Evolutionary conservation across 805 yeast genomes (phyloP).

Genomic region (Clavispora fructus): DNA sequence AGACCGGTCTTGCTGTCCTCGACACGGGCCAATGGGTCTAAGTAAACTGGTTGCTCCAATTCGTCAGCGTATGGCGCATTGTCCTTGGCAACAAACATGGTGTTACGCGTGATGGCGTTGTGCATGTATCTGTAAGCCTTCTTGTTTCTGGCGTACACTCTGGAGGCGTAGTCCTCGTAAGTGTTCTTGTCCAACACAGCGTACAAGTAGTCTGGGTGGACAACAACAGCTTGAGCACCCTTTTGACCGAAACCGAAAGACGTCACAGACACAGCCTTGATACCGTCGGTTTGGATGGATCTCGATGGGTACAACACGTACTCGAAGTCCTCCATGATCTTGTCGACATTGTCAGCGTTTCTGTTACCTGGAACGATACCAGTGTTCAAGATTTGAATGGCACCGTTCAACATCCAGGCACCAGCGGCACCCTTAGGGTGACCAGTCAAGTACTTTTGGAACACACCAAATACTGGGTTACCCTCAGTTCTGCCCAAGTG

Average conservation of each 20-base stretch:
- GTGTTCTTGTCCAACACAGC: slow-evolving; percentile 70
- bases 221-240: slow-evolving; percentile 92
- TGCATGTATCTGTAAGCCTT: slow-evolving; percentile 92
- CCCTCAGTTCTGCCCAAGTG: slow-evolving; percentile 97
- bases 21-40: slow-evolving; percentile 91
- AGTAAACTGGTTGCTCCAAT: slow-evolving; percentile 83
- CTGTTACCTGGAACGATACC: slow-evolving; percentile 98
- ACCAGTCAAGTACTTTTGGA: slow-evolving; percentile 98
- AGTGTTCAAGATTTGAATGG: slow-evolving; percentile 81
- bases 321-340: slow-evolving; percentile 73
- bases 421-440: slow-evolving; percentile 99
- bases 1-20: slow-evolving; percentile 38
- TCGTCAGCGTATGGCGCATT: slow-evolving; percentile 89
- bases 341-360: slow-evolving; percentile 95
- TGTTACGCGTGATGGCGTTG: slow-evolving; percentile 85
- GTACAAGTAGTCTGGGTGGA: slow-evolving; percentile 90
- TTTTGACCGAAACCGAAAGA: slow-evolving; percentile 99
- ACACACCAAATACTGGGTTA: slow-evolving; percentile 95
- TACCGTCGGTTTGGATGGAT: slow-evolving; percentile 89
- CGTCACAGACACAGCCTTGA: slow-evolving; percentile 94
- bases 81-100: slow-evolving; percentile 89
- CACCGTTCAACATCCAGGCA: slow-evolving; percentile 99
- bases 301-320: slow-evolving; percentile 92
- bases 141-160: slow-evolving; percentile 78
- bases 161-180: slow-evolving; percentile 65